phyloP scores from a whole-genome alignment of 106 monocot species.

The Chionographis japonica region DNA sequence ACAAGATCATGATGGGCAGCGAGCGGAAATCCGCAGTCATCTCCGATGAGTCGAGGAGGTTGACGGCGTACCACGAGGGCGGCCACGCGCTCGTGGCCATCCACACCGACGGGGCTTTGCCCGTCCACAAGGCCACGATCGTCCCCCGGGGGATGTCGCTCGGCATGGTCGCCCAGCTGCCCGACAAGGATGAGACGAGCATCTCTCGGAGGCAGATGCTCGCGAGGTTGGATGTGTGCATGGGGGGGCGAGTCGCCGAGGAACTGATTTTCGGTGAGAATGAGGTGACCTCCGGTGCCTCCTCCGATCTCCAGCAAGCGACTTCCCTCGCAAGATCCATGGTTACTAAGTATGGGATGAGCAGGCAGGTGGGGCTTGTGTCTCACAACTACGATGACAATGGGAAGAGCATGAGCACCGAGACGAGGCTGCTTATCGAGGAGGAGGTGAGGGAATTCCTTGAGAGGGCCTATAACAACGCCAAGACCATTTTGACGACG shows the following conservation, averaged over 20 bases:
- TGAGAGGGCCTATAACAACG: constrained; percentile 87
- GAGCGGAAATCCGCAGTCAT: constrained; percentile 97
- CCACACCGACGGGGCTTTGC: constrained; percentile 80
- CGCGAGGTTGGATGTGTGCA: constrained; percentile 93
- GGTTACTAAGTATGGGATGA: constrained; percentile 98
- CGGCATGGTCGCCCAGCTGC: constrained; percentile 92
- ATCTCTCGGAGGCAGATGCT: constrained; percentile 91
- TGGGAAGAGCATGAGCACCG: constrained; percentile 95
- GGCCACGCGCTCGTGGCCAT: constrained; percentile 97
- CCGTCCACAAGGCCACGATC: constrained; percentile 95
- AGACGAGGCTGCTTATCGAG: constrained; percentile 87
- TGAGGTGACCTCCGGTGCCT: constrained; percentile 92
- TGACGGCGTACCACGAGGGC: constrained; percentile 96
- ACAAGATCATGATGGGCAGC: constrained; percentile 99
- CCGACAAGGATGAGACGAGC: constrained; percentile 90
- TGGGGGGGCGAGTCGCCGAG: constrained; percentile 97
- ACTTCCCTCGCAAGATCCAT: constrained; percentile 75
- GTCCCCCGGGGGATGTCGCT: constrained; percentile 92
- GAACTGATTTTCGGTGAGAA: constrained; percentile 92
- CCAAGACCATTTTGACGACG: constrained; percentile 65
- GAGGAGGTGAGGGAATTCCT: constrained; percentile 80
- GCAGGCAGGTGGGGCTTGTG: constrained; percentile 80
- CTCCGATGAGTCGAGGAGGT: constrained; percentile 71
- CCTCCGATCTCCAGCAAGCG: constrained; percentile 88
- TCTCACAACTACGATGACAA: constrained; percentile 83